These are phyloP conservation scores for Davidsoniella virescens DNA, from an alignment of 2,329 filamentous ascomycete genomes.

Conservation along the genomic window DNA sequence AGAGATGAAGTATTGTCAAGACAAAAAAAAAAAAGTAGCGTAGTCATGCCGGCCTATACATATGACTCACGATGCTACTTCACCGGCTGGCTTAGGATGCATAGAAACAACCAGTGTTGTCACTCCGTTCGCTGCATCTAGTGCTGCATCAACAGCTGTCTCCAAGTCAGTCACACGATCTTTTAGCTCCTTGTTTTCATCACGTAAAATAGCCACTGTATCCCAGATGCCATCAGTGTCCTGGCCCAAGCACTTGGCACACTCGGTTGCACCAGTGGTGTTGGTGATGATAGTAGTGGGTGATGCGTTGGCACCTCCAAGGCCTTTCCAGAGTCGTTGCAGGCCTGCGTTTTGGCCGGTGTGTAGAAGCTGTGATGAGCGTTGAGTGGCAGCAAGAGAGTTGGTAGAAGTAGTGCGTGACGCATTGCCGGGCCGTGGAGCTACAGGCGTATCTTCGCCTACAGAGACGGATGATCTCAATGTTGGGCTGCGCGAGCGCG, in stretches of 20 bases:
- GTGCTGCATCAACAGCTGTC: conserved; percentile 40
- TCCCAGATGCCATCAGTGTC: conserved; percentile 47
- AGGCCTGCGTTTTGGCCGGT: not conserved
- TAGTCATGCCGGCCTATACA: not conserved
- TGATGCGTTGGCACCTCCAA: not conserved
- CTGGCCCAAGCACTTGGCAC: conserved; percentile 41
- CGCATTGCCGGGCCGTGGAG: not conserved
- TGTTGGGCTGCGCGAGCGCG: conserved; percentile 41
- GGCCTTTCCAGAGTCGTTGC: conserved; percentile 4
- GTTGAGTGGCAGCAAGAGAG: conserved; percentile 14
- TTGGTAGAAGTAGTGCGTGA: conserved; percentile 21
- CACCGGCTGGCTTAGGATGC: not conserved
- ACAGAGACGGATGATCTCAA: conserved; percentile 2
- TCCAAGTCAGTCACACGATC: conserved; percentile 42
- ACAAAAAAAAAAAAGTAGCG: not conserved
- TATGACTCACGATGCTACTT: not conserved
- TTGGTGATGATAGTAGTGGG: conserved; percentile 14
- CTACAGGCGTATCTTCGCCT: not conserved
- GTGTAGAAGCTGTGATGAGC: conserved; percentile 12
- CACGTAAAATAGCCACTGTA: conserved; percentile 42
- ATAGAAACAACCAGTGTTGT: conserved; percentile 16
- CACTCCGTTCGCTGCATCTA: conserved; percentile 43
- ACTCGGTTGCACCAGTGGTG: conserved; percentile 20
- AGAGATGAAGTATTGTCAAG: not conserved
- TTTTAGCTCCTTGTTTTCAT: conserved; percentile 48